Percentiles rank a stretch among this genome's conserved stretches.
Conservation (phyloP, 768 basidiomycete genomes). For the Naganishia vishniacii region DNA sequence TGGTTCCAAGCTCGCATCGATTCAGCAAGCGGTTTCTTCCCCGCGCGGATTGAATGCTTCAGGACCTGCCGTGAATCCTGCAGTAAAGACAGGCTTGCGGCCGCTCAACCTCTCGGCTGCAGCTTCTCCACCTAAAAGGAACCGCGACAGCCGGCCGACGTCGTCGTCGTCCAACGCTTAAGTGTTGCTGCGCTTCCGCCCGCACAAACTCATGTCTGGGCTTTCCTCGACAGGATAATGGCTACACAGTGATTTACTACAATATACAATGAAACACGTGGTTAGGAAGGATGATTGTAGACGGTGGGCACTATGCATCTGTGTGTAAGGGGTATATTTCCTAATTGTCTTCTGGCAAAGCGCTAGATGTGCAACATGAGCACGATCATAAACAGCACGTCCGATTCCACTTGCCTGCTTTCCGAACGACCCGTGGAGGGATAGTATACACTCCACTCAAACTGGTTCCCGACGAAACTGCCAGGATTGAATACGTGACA, state of each 20-base stretch:
- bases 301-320: too few relatives aligned
- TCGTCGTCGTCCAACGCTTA: background rate
- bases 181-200: background rate
- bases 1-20: slow-evolving; percentile 36
- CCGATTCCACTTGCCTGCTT: slow-evolving; percentile 40
- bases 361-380: background rate
- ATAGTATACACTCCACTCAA: slow-evolving; percentile 83
- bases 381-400: background rate
- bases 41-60: background rate
- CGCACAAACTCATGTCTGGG: too few relatives aligned
- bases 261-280: background rate
- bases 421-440: slow-evolving; percentile 73
- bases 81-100: slow-evolving; percentile 1
- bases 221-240: too few relatives aligned
- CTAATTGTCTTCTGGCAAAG: background rate
- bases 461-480: slow-evolving; percentile 73
- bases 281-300: too few relatives aligned
- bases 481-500: slow-evolving; percentile 99
- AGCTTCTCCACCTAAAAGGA: slow-evolving; percentile 11
- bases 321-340: too few relatives aligned
- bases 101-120: slow-evolving; percentile 15
- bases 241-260: background rate
- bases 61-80: background rate
- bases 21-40: slow-evolving; percentile 28
- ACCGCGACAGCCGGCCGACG: background rate